A percentile compares a stretch with the other conserved stretches of the same genome.
Conservation (phyloP, 805 yeast species). For the Naumovozyma castellii region DNA sequence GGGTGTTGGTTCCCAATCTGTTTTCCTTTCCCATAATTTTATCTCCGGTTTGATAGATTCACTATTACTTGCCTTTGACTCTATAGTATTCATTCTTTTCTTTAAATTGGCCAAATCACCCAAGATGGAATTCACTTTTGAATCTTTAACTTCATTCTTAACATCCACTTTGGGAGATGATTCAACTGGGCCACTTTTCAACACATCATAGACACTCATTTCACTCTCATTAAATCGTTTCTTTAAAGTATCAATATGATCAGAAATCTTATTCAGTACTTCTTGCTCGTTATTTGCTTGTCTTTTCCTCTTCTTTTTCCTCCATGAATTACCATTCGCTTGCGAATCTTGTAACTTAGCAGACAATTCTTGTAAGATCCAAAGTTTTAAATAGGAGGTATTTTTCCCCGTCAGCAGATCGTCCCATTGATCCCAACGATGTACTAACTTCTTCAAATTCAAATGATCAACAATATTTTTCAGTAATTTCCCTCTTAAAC, state of each 20-base stretch:
- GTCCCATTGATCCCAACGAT: conserved; percentile 13
- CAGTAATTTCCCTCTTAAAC: conserved; percentile 9
- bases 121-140: conserved; percentile 8
- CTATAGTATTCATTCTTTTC: conserved; percentile 20
- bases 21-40: conserved; percentile 4
- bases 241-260: conserved; percentile 3
- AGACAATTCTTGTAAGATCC: conserved; percentile 5
- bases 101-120: conserved; percentile 26
- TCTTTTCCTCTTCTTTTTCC: conserved; percentile 15
- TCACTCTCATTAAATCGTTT: conserved; percentile 7
- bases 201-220: conserved; percentile 2
- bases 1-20: conserved; percentile 38
- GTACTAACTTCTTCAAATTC: conserved; percentile 8
- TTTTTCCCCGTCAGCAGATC: conserved; percentile 5
- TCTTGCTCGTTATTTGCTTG: conserved; percentile 7
- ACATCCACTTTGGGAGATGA: neutral
- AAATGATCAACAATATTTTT: conserved; percentile 7
- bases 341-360: conserved; percentile 1
- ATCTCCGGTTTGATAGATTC: too few species aligned
- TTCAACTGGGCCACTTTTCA: neutral
- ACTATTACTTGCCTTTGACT: too few species aligned
- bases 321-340: conserved; percentile 7
- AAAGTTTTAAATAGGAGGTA: conserved; percentile 10
- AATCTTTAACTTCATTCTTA: neutral
- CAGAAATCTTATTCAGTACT: conserved; percentile 2